Base-by-base conservation (phyloP, 768 basidiomycete species). In the Trichaptum fuscoviolaceum region DNA sequence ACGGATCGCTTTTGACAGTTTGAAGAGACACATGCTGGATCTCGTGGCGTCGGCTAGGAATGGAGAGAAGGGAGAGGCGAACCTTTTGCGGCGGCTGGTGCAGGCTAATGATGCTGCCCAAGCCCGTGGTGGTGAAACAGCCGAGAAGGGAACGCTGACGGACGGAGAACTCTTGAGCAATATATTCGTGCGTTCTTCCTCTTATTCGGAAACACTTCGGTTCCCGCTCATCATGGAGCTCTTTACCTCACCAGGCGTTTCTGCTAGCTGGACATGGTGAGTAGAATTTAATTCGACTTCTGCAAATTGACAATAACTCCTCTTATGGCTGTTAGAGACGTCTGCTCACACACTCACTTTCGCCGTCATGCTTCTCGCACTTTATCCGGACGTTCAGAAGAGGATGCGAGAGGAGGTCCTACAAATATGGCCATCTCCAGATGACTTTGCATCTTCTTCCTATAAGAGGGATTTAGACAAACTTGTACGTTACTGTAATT, bases 211-310 rank as follows among this genome's bases (percentile, higher is more conserved):
- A 42, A 59, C 59, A 18, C 26, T 57, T 10, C 42, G 42, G 42
- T 52, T 5, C 42, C 15, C 12, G 20, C 42, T 30, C 8, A 30
- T 30, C 30, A 30, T 30, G 30, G 30, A 30, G 30, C 30, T 30
- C 10, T 12, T 52, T 5, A 15, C 42, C 3, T 52, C 42, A 12
- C 3, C 42, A 84, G 84, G 70, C 71, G 2, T 84, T 84, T 69
- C 75, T 83, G 26, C 70, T 85, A 25, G 82, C 82, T n/a, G 84
- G 83, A 15, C 82, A 83, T 69, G 83, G 83, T 81, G 65, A 7
- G 75, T 36, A 57, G 36, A 59, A 23, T 63, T 8, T 35, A 20
- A n/a, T 20, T 9, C 36, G 17, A 1, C 57, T 24, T 59, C 30
- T 42, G 30, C 10, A 58, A 35, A 26, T 1, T 7, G 1, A 15